phyloP scores from a whole-genome alignment of 768 basidiomycete genomes.

The Albatrellus ellisii region DNA sequence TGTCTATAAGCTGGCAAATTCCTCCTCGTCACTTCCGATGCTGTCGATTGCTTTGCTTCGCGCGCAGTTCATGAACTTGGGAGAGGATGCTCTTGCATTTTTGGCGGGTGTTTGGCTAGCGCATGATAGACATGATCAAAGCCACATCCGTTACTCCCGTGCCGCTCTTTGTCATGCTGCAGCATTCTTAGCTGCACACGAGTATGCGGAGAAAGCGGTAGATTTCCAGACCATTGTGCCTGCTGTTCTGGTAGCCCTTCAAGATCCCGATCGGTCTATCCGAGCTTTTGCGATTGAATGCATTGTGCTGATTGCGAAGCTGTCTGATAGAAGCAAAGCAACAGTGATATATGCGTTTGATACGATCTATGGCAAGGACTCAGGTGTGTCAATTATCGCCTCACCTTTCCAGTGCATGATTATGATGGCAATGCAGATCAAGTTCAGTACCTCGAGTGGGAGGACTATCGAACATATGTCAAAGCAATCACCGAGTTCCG shows the following conservation, averaged over 20 bases:
- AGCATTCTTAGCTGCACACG: slow-evolving; percentile 72
- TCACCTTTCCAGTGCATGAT: not conserved
- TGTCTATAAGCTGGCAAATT: slow-evolving; percentile 57
- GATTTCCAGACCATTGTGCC: slow-evolving; percentile 80
- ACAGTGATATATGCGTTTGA: slow-evolving; percentile 60
- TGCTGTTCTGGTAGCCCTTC: slow-evolving; percentile 48
- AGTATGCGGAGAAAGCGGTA: slow-evolving; percentile 32
- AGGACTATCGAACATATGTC: slow-evolving; percentile 48
- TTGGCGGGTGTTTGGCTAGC: slow-evolving; percentile 57
- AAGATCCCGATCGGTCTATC: slow-evolving; percentile 27
- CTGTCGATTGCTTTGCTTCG: slow-evolving; percentile 48
- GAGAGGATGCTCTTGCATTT: slow-evolving; percentile 65
- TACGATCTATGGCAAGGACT: slow-evolving; percentile 49
- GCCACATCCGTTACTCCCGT: slow-evolving; percentile 24
- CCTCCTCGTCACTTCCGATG: slow-evolving; percentile 30
- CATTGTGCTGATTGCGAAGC: slow-evolving; percentile 31
- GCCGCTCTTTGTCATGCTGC: slow-evolving; percentile 62
- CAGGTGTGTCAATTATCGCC: slow-evolving; percentile 28
- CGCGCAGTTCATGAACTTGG: slow-evolving; percentile 52
- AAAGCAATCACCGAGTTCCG: slow-evolving; percentile 32
- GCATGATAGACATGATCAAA: slow-evolving; percentile 7
- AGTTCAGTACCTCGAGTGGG: slow-evolving; percentile 58
- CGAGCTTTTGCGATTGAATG: slow-evolving; percentile 44
- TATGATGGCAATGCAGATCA: slow-evolving; percentile 18
- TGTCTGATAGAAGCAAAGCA: slow-evolving; percentile 28